Conservation (phyloP, 2,329 filamentous ascomycete genomes). For the Exutisphaerella laricina region DNA sequence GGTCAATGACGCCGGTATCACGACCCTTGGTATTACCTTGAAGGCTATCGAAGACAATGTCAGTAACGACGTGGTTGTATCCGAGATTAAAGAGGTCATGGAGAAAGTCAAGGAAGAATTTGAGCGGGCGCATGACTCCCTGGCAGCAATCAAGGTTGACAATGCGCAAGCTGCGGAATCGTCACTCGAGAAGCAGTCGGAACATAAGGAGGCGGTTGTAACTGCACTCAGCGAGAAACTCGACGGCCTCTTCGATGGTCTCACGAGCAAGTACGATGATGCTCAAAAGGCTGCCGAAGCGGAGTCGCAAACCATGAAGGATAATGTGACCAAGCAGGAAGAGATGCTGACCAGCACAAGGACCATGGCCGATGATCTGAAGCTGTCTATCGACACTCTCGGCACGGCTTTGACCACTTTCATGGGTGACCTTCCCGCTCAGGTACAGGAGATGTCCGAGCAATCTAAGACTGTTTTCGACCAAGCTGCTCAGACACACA, state of each 20-base stretch:
- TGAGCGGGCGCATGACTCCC: slow-evolving; percentile 74
- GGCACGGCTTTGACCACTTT: slow-evolving; percentile 54
- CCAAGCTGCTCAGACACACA: slow-evolving; percentile 72
- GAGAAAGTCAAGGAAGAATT: slow-evolving; percentile 79
- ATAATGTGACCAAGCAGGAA: slow-evolving; percentile 66
- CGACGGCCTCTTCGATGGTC: slow-evolving; percentile 72
- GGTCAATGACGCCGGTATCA: slow-evolving; percentile 63
- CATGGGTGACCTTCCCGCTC: slow-evolving; percentile 47
- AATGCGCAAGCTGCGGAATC: slow-evolving; percentile 57
- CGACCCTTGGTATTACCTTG: slow-evolving; percentile 51
- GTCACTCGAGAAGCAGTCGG: slow-evolving; percentile 54
- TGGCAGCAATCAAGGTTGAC: slow-evolving; percentile 76
- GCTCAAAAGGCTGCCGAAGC: slow-evolving; percentile 69
- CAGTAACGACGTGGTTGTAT: slow-evolving; percentile 39
- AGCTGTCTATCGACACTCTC: slow-evolving; percentile 77
- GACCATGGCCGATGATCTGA: slow-evolving; percentile 78
- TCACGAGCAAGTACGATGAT: slow-evolving; percentile 84
- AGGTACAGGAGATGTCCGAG: slow-evolving; percentile 78
- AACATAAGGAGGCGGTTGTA: slow-evolving; percentile 51
- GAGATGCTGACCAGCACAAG: slow-evolving; percentile 71
- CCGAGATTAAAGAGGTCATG: slow-evolving; percentile 55
- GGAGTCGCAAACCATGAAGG: slow-evolving; percentile 66
- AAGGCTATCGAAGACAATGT: slow-evolving; percentile 68
- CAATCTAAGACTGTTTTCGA: slow-evolving; percentile 82
- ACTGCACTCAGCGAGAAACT: slow-evolving; percentile 52